A percentile compares a stretch with the other conserved stretches of the same genome.
These are phyloP conservation scores for Henckelia pumila DNA, from an alignment of 257 asterid species.

Conservation along the genomic window DNA sequence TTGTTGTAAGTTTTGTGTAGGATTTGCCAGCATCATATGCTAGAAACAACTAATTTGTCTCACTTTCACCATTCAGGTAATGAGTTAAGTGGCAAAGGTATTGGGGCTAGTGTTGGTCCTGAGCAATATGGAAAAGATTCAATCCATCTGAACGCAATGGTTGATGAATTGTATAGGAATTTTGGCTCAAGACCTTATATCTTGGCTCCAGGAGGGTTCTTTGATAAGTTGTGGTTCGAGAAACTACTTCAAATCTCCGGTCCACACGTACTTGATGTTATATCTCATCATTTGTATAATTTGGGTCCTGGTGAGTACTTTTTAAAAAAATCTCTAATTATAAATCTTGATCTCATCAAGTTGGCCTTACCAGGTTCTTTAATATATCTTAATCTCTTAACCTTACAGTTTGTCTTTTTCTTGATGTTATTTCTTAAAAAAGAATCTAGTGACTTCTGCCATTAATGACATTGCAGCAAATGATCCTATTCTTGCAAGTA, in stretches of 20 bases:
- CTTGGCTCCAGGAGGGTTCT: slow-evolving; percentile 94
- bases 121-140: slow-evolving; percentile 75
- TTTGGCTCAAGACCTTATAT: slow-evolving; percentile 44
- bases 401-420: neutral
- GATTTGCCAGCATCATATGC: slow-evolving; percentile 1
- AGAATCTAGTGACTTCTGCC: neutral
- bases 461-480: slow-evolving; percentile 54
- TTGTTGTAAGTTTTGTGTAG: slow-evolving; percentile 9
- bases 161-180: slow-evolving; percentile 46
- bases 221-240: slow-evolving; percentile 72
- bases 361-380: neutral
- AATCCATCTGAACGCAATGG: slow-evolving; percentile 41
- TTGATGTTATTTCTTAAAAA: neutral
- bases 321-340: neutral
- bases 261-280: slow-evolving; percentile 43
- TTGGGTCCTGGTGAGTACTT: slow-evolving; percentile 69
- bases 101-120: slow-evolving; percentile 77
- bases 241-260: slow-evolving; percentile 71
- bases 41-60: slow-evolving; percentile 18
- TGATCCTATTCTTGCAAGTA: slow-evolving; percentile 51
- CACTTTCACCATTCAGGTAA: slow-evolving; percentile 50
- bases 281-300: slow-evolving; percentile 85
- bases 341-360: neutral
- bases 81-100: slow-evolving; percentile 81
- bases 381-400: neutral